Evolutionary conservation across 106 monocot species (phyloP).

Genomic region (Dendrobium catenatum): DNA sequence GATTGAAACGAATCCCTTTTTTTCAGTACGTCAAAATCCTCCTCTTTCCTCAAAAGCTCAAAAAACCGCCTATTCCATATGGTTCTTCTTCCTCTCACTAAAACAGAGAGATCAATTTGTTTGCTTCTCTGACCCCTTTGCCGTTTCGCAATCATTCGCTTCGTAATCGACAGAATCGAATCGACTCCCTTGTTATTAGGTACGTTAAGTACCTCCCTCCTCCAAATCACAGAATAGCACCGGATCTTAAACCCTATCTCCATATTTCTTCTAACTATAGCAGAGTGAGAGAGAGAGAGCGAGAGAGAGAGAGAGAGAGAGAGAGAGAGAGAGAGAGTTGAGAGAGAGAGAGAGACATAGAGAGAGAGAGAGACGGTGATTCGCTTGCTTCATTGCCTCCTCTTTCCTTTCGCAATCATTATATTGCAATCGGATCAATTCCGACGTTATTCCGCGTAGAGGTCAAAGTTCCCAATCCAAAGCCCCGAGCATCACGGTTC

Average conservation of each 20-base stretch:
- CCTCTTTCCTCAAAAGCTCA: not conserved
- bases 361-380: not conserved
- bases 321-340: not conserved
- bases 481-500: no score
- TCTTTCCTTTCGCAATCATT: no score
- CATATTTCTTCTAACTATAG: not conserved
- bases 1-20: not conserved
- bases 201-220: not conserved
- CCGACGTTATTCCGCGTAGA: no score
- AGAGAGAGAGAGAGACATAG: not conserved
- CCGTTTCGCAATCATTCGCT: not conserved
- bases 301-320: conserved; percentile 3
- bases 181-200: not conserved
- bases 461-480: no score
- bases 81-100: not conserved
- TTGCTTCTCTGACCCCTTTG: not conserved
- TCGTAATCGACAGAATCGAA: not conserved
- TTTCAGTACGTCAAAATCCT: not conserved
- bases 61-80: not conserved
- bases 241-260: no score
- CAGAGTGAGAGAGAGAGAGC: not conserved
- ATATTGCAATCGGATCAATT: no score
- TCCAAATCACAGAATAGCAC: not conserved
- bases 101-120: not conserved
- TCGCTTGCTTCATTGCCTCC: not conserved